Conservation (phyloP, 73 alveolate genomes). For the Diophrys appendiculata region DNA sequence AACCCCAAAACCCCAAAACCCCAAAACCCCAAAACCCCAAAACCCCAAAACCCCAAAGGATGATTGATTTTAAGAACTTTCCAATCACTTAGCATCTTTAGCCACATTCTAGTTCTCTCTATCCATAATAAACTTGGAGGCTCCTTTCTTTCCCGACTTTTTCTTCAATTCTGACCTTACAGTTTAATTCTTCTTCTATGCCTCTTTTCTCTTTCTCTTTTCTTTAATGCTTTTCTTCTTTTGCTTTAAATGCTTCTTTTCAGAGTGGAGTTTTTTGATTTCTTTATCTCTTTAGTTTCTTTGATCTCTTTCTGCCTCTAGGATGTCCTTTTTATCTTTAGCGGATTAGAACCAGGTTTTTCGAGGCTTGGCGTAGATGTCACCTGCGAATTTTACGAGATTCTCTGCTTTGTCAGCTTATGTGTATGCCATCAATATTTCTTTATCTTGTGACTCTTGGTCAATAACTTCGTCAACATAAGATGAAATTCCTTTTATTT, state of each 20-base stretch:
- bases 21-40: too few relatives aligned
- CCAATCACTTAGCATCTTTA: too few relatives aligned
- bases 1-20: too few relatives aligned
- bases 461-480: constrained; percentile 68
- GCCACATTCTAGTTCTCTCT: not conserved
- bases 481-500: constrained; percentile 56
- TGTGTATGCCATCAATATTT: constrained; percentile 79
- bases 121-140: not conserved
- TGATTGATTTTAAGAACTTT: too few relatives aligned
- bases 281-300: constrained; percentile 17
- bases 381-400: constrained; percentile 77
- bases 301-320: constrained; percentile 8
- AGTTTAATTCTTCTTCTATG: not conserved
- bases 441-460: constrained; percentile 87
- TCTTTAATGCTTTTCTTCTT: constrained; percentile 8
- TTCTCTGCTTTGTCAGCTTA: constrained; percentile 90
- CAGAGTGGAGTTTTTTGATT: not conserved
- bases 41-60: too few relatives aligned
- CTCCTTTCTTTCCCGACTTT: not conserved
- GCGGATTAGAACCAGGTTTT: constrained; percentile 79
- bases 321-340: constrained; percentile 19
- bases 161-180: constrained; percentile 29
- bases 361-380: constrained; percentile 86
- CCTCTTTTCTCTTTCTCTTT: not conserved
- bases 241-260: not conserved